These are phyloP conservation scores for Cystobasidium ongulense DNA, from an alignment of 768 basidiomycete genomes.

Conservation along the genomic window DNA sequence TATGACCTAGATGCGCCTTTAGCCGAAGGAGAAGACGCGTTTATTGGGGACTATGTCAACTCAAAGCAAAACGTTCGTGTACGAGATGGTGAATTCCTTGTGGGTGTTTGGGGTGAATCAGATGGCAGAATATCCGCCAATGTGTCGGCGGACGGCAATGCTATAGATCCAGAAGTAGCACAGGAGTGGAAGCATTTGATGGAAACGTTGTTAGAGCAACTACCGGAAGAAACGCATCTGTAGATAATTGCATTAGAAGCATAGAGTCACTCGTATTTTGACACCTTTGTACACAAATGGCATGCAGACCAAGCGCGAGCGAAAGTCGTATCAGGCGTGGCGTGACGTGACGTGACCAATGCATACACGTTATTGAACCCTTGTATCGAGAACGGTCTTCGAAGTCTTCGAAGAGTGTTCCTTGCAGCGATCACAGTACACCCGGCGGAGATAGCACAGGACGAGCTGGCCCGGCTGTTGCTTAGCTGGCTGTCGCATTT, in stretches of 20 bases:
- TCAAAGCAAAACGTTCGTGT: neutral
- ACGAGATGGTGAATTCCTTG: slow-evolving; percentile 6
- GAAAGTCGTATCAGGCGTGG: no score
- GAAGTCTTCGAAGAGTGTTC: no score
- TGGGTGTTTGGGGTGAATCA: neutral
- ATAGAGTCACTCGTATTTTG: no score
- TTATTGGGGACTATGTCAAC: neutral
- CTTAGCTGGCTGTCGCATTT: no score
- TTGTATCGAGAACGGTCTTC: no score
- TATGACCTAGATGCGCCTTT: neutral
- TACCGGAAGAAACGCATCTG: neutral
- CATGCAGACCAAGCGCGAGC: no score
- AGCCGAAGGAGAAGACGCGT: neutral
- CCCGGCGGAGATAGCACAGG: no score
- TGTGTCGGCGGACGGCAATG: slow-evolving; percentile 9
- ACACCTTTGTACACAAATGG: no score
- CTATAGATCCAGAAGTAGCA: slow-evolving; percentile 1
- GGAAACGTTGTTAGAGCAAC: neutral
- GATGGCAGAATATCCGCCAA: slow-evolving; percentile 18
- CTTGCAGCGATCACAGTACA: no score
- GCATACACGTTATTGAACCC: no score
- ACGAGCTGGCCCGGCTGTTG: no score
- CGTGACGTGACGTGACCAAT: no score
- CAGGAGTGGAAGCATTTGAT: slow-evolving; percentile 1
- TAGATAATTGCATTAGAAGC: neutral